Evolutionary conservation across 2,329 filamentous ascomycete genomes (phyloP).

Genomic region (Xylaria digitata): DNA sequence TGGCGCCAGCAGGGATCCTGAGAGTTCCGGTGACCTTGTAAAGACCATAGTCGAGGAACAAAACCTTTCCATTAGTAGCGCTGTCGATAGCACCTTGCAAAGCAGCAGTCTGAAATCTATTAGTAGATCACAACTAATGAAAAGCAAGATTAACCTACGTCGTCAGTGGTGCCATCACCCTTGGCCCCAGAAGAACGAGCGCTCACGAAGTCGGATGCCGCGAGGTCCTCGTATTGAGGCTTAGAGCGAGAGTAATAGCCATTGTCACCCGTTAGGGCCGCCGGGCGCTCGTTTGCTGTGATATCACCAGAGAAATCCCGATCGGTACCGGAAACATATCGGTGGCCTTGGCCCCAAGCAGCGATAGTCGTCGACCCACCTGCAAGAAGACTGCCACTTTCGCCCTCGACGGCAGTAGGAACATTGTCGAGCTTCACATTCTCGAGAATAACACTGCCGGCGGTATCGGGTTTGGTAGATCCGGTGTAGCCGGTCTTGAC

Average conservation of each 20-base stretch:
- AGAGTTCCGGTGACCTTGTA: constrained; percentile 64
- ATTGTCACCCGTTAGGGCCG: constrained; percentile 61
- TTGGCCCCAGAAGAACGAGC: constrained; percentile 67
- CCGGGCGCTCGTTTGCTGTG: constrained; percentile 61
- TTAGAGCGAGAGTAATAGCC: constrained; percentile 73
- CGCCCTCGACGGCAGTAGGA: constrained; percentile 54
- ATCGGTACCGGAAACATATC: constrained; percentile 61
- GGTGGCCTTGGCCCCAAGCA: constrained; percentile 76
- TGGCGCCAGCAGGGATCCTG: constrained; percentile 56
- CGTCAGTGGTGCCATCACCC: constrained; percentile 77
- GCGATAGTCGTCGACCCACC: constrained; percentile 65
- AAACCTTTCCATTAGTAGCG: constrained; percentile 62
- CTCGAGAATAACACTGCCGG: constrained; percentile 69
- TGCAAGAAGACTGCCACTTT: constrained; percentile 61
- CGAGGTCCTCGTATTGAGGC: constrained; percentile 74
- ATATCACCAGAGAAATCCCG: constrained; percentile 60
- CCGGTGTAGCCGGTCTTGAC: constrained; percentile 70
- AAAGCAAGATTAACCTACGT: constrained; percentile 64
- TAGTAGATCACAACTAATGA: constrained; percentile 48
- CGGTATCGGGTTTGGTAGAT: constrained; percentile 55
- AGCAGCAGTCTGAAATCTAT: constrained; percentile 58
- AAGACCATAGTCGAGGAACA: constrained; percentile 68
- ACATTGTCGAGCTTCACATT: constrained; percentile 56
- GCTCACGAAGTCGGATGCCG: constrained; percentile 68
- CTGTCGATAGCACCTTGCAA: constrained; percentile 67